Base-by-base conservation (phyloP, 805 yeast species). In the Schizosaccharomyces octosporus region DNA sequence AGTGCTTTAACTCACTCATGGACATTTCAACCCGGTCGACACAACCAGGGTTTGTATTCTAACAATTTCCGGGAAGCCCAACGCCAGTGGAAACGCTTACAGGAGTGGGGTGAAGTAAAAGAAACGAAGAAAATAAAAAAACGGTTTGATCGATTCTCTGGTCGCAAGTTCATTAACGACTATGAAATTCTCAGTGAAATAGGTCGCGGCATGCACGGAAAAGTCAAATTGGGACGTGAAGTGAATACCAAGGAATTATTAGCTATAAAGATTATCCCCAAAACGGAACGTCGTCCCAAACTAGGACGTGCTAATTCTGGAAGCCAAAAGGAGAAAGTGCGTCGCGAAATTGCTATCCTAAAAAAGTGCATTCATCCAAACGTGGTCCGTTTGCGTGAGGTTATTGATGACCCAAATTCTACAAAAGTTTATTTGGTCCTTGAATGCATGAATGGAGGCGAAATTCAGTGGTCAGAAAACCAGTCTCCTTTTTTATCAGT, bases 181-280 rank as follows among this genome's bases (percentile, higher is more conserved):
- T 93, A 89, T 69, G 98, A 93, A 71, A 85, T 93, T 45, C 72
- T 88, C 39, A 76, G 79, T 31, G 97, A 89, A 72, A 76, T 93
- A 36, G 98, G 98, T 11, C 77, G 85, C 43, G 98, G 98, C n/a
- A 95, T 89, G 70, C 97, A 90, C 72, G 97, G 98, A n/a, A 90
- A 87, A 70, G 98, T 93, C 55, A 93, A 93, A 70, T 76, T 93
- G 21, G 98, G 95, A 0, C 79, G 79, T 63, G 61, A 59, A 13
- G 19, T 29, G 15, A 51, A 24, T 21, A 59, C 51, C 54, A 81
- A 78, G 65, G 61, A 42, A 21, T 74, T 80, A 41, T 95, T 87
- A n/a, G 98, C 98, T 3, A 88, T 93, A 62, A 93, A 93, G 70
- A 86, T 93, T 61, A 87, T 93, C 55, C 89, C 87, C 72, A 77